These are phyloP conservation scores for Geosmithia morbida DNA, from an alignment of 2,329 filamentous ascomycete genomes.

Conservation along the genomic window DNA sequence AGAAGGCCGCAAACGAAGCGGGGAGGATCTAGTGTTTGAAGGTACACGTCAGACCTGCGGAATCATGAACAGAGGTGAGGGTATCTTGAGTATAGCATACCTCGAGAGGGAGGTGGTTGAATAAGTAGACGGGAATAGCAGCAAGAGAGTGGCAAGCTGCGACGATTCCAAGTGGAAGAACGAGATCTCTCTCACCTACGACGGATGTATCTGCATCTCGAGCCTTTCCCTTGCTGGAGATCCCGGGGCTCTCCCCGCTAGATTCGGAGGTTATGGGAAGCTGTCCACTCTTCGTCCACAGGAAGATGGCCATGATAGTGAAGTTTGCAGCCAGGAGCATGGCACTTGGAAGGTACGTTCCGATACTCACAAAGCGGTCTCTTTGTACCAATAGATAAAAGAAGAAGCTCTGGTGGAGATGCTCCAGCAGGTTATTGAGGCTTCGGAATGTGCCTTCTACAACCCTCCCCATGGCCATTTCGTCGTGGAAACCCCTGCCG, in stretches of 20 bases:
- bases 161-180: conserved; percentile 62
- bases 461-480: conserved; percentile 85
- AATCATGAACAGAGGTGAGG: conserved; percentile 36
- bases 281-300: conserved; percentile 84
- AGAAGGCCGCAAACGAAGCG: conserved; percentile 43
- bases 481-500: conserved; percentile 89
- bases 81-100: conserved; percentile 29
- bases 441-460: conserved; percentile 86
- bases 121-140: conserved; percentile 69
- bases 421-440: conserved; percentile 90
- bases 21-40: conserved; percentile 35
- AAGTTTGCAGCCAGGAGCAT: conserved; percentile 94
- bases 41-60: conserved; percentile 41
- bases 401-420: conserved; percentile 98
- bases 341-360: conserved; percentile 92
- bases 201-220: background rate
- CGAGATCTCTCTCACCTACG: conserved; percentile 46
- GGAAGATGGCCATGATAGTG: conserved; percentile 81
- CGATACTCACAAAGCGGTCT: conserved; percentile 92
- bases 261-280: conserved; percentile 4
- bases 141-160: conserved; percentile 61
- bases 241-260: conserved; percentile 3
- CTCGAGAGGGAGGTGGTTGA: conserved; percentile 56
- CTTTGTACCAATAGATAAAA: conserved; percentile 91
- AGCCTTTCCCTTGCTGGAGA: background rate